phyloP scores from a whole-genome alignment of 352 stramenopile genomes.

The Globisporangium lucens region DNA sequence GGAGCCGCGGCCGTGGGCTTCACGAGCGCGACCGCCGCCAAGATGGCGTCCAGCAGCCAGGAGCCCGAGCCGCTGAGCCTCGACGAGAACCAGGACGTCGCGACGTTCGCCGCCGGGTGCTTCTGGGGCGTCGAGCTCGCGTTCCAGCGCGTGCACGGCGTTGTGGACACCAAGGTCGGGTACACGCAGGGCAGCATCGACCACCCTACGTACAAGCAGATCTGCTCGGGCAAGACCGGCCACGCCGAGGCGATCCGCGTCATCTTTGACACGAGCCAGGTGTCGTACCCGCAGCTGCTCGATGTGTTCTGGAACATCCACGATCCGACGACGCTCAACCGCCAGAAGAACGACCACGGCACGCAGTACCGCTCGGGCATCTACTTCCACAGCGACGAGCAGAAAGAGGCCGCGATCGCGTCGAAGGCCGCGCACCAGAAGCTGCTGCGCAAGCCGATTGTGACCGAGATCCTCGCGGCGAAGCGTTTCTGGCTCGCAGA shows the following conservation, averaged over 20 bases:
- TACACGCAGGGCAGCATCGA: conserved; percentile 76
- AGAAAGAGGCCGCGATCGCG: conserved; percentile 67
- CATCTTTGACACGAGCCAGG: conserved; percentile 86
- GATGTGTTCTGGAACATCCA: conserved; percentile 86
- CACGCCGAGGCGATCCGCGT: conserved; percentile 95
- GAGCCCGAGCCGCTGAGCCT: conserved; percentile 11
- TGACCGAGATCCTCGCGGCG: conserved; percentile 89
- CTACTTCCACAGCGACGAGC: conserved; percentile 92
- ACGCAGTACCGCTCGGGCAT: conserved; percentile 96
- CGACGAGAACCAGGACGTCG: conserved; percentile 33
- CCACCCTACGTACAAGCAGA: conserved; percentile 95
- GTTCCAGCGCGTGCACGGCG: conserved; percentile 94
- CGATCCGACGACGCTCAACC: conserved; percentile 91
- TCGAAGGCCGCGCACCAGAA: conserved; percentile 71
- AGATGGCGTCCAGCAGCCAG: conserved; percentile 8
- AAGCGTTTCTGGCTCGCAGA: conserved; percentile 92
- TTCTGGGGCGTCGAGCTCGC: conserved; percentile 98
- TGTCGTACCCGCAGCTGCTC: conserved; percentile 83
- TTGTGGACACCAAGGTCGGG: conserved; percentile 91
- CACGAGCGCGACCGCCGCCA: conserved; percentile 1
- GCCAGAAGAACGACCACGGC: conserved; percentile 87
- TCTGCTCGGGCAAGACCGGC: conserved; percentile 91
- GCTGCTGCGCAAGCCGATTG: conserved; percentile 73
- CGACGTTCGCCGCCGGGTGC: conserved; percentile 96
- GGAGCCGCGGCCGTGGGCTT: background rate